Evolutionary conservation across 1,284 basidiomycete species (phyloP), one percentile per base, ranked within the genome.

Genomic region (Porphyrellus sp.): DNA sequence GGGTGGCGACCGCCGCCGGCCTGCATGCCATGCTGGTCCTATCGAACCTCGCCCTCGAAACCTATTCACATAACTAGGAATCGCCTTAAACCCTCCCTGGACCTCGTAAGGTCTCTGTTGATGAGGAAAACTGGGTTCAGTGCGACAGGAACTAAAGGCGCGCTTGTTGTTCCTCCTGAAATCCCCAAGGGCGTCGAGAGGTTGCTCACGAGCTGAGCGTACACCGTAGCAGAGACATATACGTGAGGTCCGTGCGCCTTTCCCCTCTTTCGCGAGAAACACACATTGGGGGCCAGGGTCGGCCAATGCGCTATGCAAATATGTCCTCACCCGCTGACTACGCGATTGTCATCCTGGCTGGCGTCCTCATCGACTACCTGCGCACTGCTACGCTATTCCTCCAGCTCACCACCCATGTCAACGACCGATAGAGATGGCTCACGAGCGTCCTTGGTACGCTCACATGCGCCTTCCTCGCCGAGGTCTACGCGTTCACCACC

Each of bases 301-400:
- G 87, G 87, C 20, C 87, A 89, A 63, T 68, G 74, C 23, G 77
- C 77, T 3, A 65, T 89, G 12, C 74, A 81, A 46, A 77, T 75
- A 12, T 89, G 86, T 67, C 72, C 11, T 77, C 80, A 6, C 73
- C 74, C 42, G 65, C 76, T 20, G 83, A 88, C 55, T 87, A 80
- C 63, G 77, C 77, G 11, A 67, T 86, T 8, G 82, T 79, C 63
- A 75, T 78, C 4, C 63, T 85, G 24, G 78, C 85, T 1, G 67
- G 71, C 4, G 72, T 79, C 16, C 60, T 85, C 5, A 71, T 85
- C 9, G 75, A 79, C 24, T 89, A 89, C 61, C 68, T 86, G 52
- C 74, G 76, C 18, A 77, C 80, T 50, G 75, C 77, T 13, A 73
- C 74, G 2, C 61, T 86, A n/a, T 64, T 84, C 16, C 83, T 85